Evolutionary conservation across 768 basidiomycete genomes (phyloP).

Genomic region (Tylopilus sp.): DNA sequence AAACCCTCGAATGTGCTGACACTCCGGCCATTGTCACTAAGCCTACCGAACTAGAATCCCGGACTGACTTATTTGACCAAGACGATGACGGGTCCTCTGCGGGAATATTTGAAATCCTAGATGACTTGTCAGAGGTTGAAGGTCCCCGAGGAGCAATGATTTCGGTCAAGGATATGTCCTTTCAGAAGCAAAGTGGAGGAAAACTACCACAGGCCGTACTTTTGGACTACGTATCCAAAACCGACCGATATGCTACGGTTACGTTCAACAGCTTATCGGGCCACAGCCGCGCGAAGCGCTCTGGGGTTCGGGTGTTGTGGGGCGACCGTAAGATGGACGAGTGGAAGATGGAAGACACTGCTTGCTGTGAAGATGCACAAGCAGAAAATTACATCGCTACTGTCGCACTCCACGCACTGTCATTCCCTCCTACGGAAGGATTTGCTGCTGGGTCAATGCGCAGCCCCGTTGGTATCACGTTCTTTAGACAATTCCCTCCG

Average conservation of each 20-base stretch:
- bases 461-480: slow-evolving; percentile 51
- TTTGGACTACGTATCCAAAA: slow-evolving; percentile 60
- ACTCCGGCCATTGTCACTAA: not conserved
- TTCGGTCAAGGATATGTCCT: slow-evolving; percentile 63
- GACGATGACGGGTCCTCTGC: slow-evolving; percentile 47
- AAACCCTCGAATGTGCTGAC: not conserved
- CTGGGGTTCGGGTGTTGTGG: slow-evolving; percentile 73
- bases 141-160: slow-evolving; percentile 53
- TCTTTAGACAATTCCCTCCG: slow-evolving; percentile 76
- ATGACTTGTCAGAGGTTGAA: slow-evolving; percentile 57
- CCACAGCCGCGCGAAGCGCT: slow-evolving; percentile 70
- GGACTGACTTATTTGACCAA: slow-evolving; percentile 51
- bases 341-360: slow-evolving; percentile 84
- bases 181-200: slow-evolving; percentile 83
- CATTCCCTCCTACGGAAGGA: slow-evolving; percentile 59
- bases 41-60: not conserved
- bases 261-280: slow-evolving; percentile 65
- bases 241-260: slow-evolving; percentile 72
- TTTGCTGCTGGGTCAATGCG: slow-evolving; percentile 53
- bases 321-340: slow-evolving; percentile 52
- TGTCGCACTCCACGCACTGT: slow-evolving; percentile 76
- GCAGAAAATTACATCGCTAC: slow-evolving; percentile 91
- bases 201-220: slow-evolving; percentile 76
- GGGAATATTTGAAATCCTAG: slow-evolving; percentile 73
- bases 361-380: slow-evolving; percentile 72